A percentile compares a stretch with the other conserved stretches of the same genome.
Evolutionary conservation across 768 basidiomycete genomes (phyloP).

Genomic region (Suillus subaureus): DNA sequence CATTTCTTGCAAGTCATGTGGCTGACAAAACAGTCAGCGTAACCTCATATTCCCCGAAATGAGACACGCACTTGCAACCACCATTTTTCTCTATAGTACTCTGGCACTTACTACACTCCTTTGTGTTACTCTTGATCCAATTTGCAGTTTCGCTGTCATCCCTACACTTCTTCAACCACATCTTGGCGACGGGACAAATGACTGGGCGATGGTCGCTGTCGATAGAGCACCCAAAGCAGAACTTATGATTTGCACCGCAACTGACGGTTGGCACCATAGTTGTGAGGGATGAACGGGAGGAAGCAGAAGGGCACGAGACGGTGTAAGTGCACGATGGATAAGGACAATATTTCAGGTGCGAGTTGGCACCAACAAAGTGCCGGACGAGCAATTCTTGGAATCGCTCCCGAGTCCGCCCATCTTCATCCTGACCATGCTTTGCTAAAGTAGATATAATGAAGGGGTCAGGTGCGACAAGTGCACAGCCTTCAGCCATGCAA

Average conservation of each 20-base stretch:
- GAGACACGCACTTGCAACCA: constrained; percentile 90
- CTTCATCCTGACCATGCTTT: constrained; percentile 30
- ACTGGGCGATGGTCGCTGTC: constrained; percentile 92
- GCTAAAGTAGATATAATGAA: constrained; percentile 62
- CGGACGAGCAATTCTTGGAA: constrained; percentile 89
- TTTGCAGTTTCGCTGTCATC: constrained; percentile 99
- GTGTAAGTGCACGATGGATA: constrained; percentile 93
- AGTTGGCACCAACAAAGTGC: constrained; percentile 85
- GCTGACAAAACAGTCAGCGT: constrained; percentile 44
- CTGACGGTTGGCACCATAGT: constrained; percentile 86
- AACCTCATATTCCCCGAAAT: constrained; percentile 4
- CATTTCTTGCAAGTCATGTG: constrained; percentile 99
- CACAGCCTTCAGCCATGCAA: constrained; percentile 83
- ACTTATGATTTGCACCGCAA: constrained; percentile 80
- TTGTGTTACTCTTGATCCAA: constrained; percentile 99
- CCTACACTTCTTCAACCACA: constrained; percentile 97
- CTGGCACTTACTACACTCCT: constrained; percentile 95
- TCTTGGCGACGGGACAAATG: constrained; percentile 82
- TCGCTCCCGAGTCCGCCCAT: constrained; percentile 57
- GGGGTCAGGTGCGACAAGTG: constrained; percentile 60
- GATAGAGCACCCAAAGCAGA: constrained; percentile 94
- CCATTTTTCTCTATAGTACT: constrained; percentile 99
- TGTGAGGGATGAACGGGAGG: constrained; percentile 71
- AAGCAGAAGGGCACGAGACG: constrained; percentile 85
- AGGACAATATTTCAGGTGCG: constrained; percentile 90